Percentiles rank a stretch among this genome's conserved stretches.
These are phyloP conservation scores for Daedaleopsis sinensis DNA, from an alignment of 768 basidiomycete genomes.

Conservation along the genomic window DNA sequence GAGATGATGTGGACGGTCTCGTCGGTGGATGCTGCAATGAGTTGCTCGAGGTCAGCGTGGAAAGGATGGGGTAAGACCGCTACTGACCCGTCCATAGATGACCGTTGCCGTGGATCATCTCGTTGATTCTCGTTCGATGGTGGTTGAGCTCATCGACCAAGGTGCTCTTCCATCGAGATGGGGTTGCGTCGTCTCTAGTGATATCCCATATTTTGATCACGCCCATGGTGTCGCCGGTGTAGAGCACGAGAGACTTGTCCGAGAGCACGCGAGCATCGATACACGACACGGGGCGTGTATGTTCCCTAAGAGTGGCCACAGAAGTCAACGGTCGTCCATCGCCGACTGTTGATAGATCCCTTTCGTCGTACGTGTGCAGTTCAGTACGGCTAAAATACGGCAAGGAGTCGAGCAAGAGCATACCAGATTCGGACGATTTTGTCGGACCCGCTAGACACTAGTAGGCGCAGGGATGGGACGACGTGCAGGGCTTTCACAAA, in stretches of 20 bases:
- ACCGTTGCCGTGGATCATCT: slow-evolving; percentile 64
- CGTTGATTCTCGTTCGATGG: slow-evolving; percentile 86
- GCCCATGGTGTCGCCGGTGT: slow-evolving; percentile 93
- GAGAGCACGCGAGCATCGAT: slow-evolving; percentile 58
- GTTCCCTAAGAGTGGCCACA: slow-evolving; percentile 74
- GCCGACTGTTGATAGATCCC: slow-evolving; percentile 62
- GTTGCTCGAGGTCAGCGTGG: background rate
- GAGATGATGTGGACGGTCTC: slow-evolving; percentile 72
- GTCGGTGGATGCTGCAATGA: slow-evolving; percentile 77
- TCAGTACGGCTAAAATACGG: background rate
- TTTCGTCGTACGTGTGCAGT: slow-evolving; percentile 34
- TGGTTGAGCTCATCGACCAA: slow-evolving; percentile 59
- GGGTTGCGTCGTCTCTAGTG: slow-evolving; percentile 42
- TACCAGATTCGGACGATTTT: slow-evolving; percentile 88
- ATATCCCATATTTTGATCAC: slow-evolving; percentile 82
- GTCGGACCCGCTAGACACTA: slow-evolving; percentile 90
- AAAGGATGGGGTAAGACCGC: background rate
- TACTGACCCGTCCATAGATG: slow-evolving; percentile 88
- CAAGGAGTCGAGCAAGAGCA: slow-evolving; percentile 22
- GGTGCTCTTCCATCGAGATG: slow-evolving; percentile 53
- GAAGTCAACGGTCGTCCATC: slow-evolving; percentile 48
- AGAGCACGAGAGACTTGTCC: slow-evolving; percentile 54
- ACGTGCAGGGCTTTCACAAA: slow-evolving; percentile 88
- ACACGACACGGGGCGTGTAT: slow-evolving; percentile 87
- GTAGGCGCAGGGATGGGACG: slow-evolving; percentile 61